A percentile compares a stretch with the other conserved stretches of the same genome.
These are phyloP conservation scores for Sapria himalayana DNA, from an alignment of 345 rosid genomes.

Conservation along the genomic window DNA sequence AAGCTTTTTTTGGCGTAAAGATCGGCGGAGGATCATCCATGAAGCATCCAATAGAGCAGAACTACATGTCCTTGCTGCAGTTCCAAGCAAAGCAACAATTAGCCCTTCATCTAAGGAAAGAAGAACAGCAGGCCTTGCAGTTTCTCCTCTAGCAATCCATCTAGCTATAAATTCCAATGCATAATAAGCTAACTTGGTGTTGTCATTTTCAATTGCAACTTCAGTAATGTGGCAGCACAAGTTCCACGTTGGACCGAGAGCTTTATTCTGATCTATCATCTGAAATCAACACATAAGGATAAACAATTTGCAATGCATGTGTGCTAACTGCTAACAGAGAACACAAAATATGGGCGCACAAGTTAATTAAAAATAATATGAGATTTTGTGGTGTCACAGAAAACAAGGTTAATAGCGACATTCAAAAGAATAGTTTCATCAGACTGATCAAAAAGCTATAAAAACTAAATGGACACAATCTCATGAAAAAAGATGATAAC, in stretches of 20 bases:
- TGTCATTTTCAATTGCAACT: slow-evolving; percentile 49
- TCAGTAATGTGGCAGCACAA: slow-evolving; percentile 49
- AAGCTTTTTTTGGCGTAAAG: slow-evolving; percentile 42
- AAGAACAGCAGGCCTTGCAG: slow-evolving; percentile 31
- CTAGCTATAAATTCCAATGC: slow-evolving; percentile 70
- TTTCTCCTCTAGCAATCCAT: slow-evolving; percentile 67
- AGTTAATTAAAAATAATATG: no score
- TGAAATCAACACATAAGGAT: slow-evolving; percentile 12
- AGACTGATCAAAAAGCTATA: no score
- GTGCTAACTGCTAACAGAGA: no score
- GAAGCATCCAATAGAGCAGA: slow-evolving; percentile 60
- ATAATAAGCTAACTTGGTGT: slow-evolving; percentile 53
- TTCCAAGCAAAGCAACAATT: slow-evolving; percentile 51
- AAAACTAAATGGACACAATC: no score
- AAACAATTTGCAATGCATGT: no score
- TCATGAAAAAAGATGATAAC: no score
- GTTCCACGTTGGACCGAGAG: slow-evolving; percentile 63
- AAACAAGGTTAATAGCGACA: no score
- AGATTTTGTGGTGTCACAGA: no score
- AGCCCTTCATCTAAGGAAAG: slow-evolving; percentile 77
- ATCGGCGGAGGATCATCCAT: slow-evolving; percentile 46
- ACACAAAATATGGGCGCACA: no score
- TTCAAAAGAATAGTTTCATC: no score
- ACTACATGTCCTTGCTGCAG: slow-evolving; percentile 61
- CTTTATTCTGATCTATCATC: slow-evolving; percentile 67